Conservation (phyloP, 495 filamentous ascomycete genomes). For the Diplogelasinospora grovesii region DNA sequence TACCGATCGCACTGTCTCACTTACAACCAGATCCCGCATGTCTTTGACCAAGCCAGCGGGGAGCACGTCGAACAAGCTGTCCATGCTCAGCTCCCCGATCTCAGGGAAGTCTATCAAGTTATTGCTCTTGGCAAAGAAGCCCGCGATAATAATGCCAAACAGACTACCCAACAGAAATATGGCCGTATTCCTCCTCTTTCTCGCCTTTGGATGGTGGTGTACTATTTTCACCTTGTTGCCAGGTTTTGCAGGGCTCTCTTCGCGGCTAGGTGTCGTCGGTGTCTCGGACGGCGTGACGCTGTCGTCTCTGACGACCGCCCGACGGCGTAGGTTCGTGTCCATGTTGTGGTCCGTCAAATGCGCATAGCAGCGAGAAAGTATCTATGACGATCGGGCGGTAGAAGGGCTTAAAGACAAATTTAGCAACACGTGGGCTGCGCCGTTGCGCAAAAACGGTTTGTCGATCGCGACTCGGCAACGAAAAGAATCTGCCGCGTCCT, state of each 20-base stretch:
- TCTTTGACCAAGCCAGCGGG: constrained; percentile 77
- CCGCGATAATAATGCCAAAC: constrained; percentile 73
- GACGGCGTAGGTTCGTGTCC: constrained; percentile 45
- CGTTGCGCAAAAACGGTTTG: no score
- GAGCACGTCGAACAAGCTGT: constrained; percentile 72
- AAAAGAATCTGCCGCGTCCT: no score
- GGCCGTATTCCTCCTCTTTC: constrained; percentile 65
- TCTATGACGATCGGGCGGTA: no score
- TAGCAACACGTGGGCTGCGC: no score
- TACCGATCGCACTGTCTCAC: no score
- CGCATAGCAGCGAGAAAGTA: no score
- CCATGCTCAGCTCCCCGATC: constrained; percentile 75
- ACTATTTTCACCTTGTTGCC: constrained; percentile 37
- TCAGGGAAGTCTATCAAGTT: constrained; percentile 78
- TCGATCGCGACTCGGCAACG: no score
- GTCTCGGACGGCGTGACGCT: constrained; percentile 14
- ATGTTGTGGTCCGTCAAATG: no score
- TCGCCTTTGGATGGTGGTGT: constrained; percentile 37
- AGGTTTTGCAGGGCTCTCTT: constrained; percentile 38
- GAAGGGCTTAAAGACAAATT: no score
- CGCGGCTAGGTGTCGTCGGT: constrained; percentile 27
- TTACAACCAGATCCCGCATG: constrained; percentile 74
- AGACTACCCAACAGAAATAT: constrained; percentile 79
- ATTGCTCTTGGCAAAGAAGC: constrained; percentile 77
- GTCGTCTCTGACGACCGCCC: constrained; percentile 23